Percentiles rank a stretch among this genome's conserved stretches.
phyloP scores from a whole-genome alignment of 2,329 filamentous ascomycete genomes.

The Arthrinium puccinioides region DNA sequence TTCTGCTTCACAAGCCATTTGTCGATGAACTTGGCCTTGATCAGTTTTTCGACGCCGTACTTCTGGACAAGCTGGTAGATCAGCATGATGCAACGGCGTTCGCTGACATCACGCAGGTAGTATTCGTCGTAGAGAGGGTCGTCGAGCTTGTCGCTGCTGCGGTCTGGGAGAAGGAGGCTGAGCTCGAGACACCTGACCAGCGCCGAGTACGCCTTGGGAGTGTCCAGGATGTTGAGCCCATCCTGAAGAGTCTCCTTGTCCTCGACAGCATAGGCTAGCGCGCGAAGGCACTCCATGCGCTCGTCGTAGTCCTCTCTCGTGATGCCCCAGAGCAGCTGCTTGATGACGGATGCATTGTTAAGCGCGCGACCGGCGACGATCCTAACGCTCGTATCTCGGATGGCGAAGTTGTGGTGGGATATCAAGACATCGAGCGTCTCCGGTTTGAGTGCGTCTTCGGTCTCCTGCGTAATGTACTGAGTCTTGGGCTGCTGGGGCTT shows the following conservation, averaged over 20 bases:
- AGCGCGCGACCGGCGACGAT: slow-evolving; percentile 50
- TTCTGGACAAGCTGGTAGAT: slow-evolving; percentile 51
- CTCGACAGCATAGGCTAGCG: slow-evolving; percentile 48
- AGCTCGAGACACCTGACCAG: slow-evolving; percentile 55
- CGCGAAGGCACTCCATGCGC: slow-evolving; percentile 48
- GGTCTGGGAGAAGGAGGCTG: slow-evolving; percentile 40
- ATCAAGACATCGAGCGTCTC: slow-evolving; percentile 62
- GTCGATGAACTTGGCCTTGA: slow-evolving; percentile 59
- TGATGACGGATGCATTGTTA: slow-evolving; percentile 47
- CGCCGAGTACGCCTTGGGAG: slow-evolving; percentile 43
- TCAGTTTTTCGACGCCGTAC: slow-evolving; percentile 48
- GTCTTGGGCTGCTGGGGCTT: slow-evolving; percentile 57
- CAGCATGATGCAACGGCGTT: slow-evolving; percentile 53
- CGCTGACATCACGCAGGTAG: slow-evolving; percentile 52
- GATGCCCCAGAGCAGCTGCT: slow-evolving; percentile 49
- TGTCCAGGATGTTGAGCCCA: slow-evolving; percentile 41
- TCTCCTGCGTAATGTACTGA: slow-evolving; percentile 68
- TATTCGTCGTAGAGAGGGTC: slow-evolving; percentile 57
- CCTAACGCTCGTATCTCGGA: slow-evolving; percentile 60
- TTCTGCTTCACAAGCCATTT: slow-evolving; percentile 69
- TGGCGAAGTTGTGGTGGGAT: slow-evolving; percentile 63
- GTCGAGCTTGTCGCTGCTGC: slow-evolving; percentile 36
- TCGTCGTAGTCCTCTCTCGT: slow-evolving; percentile 51
- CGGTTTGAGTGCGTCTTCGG: slow-evolving; percentile 62
- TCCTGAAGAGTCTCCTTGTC: slow-evolving; percentile 27